Conservation (phyloP, 352 stramenopile genomes). For the Globisporangium acanthophoron region DNA sequence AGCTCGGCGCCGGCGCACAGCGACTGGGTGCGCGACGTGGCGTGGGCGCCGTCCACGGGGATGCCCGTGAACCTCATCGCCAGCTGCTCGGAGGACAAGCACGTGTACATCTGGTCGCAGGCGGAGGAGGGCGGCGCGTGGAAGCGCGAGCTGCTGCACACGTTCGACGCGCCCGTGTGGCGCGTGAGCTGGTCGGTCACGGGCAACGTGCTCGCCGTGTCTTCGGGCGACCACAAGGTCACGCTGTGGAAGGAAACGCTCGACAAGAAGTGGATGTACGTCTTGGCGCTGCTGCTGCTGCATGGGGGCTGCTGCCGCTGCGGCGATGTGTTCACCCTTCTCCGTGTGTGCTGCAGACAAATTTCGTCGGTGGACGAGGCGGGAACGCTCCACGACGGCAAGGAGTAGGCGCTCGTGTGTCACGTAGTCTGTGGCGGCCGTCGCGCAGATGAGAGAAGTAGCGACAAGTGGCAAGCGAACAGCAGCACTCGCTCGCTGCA, state of each 20-base stretch:
- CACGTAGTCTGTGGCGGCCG: background rate
- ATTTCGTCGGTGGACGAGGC: slow-evolving; percentile 87
- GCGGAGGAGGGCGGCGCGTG: slow-evolving; percentile 65
- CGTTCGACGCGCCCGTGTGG: slow-evolving; percentile 96
- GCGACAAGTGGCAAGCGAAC: too few relatives aligned
- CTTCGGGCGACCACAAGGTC: slow-evolving; percentile 95
- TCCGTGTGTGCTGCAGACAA: slow-evolving; percentile 38
- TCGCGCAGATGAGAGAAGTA: background rate
- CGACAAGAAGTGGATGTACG: slow-evolving; percentile 95
- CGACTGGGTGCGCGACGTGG: slow-evolving; percentile 97
- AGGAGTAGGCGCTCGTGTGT: slow-evolving; percentile 32
- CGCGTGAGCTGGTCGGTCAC: slow-evolving; percentile 98
- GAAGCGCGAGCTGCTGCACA: slow-evolving; percentile 91
- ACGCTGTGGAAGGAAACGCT: slow-evolving; percentile 98
- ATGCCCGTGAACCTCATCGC: slow-evolving; percentile 94
- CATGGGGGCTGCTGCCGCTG: slow-evolving; percentile 5
- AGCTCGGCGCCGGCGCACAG: slow-evolving; percentile 82
- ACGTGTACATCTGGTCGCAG: slow-evolving; percentile 96
- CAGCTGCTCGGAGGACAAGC: slow-evolving; percentile 85
- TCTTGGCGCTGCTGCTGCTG: slow-evolving; percentile 5
- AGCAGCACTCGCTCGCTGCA: background rate
- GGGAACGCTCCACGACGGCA: slow-evolving; percentile 71
- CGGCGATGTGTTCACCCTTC: background rate
- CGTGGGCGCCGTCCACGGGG: slow-evolving; percentile 93
- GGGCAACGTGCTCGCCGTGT: slow-evolving; percentile 97